These are phyloP conservation scores for Phytophthora melonis DNA, from an alignment of 352 stramenopile genomes.

Conservation along the genomic window DNA sequence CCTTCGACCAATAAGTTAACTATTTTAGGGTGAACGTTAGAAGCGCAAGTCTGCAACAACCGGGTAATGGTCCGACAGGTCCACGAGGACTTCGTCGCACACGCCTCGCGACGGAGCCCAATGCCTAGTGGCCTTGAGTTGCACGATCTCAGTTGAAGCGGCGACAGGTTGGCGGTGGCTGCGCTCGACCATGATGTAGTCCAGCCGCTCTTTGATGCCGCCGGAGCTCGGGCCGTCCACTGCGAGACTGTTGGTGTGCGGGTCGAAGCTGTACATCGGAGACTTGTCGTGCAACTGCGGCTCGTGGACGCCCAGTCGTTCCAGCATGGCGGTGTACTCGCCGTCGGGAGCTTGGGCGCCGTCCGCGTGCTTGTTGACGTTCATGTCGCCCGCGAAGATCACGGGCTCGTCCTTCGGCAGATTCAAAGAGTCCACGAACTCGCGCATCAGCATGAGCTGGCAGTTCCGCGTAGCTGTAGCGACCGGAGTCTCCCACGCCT, in stretches of 20 bases:
- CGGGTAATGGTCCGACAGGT: slow-evolving; percentile 79
- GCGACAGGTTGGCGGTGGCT: slow-evolving; percentile 44
- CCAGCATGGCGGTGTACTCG: slow-evolving; percentile 68
- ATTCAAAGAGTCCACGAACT: slow-evolving; percentile 61
- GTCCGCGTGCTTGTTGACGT: slow-evolving; percentile 59
- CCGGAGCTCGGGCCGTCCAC: slow-evolving; percentile 67
- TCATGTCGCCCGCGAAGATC: slow-evolving; percentile 69
- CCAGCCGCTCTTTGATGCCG: slow-evolving; percentile 62
- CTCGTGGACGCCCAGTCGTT: slow-evolving; percentile 47
- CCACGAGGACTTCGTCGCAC: slow-evolving; percentile 48
- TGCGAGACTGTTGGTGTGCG: slow-evolving; percentile 64
- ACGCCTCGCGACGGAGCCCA: slow-evolving; percentile 37
- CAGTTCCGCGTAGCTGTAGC: slow-evolving; percentile 49
- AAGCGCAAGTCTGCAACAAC: slow-evolving; percentile 68
- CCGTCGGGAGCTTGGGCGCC: slow-evolving; percentile 16
- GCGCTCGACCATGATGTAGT: slow-evolving; percentile 65
- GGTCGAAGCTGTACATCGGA: slow-evolving; percentile 70
- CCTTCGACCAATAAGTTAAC: slow-evolving; percentile 25
- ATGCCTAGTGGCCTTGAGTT: slow-evolving; percentile 60
- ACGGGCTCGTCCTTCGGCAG: slow-evolving; percentile 59
- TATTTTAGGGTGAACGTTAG: slow-evolving; percentile 18
- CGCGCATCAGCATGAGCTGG: slow-evolving; percentile 54
- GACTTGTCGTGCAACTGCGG: slow-evolving; percentile 41
- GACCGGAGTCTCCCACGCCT: slow-evolving; percentile 68
- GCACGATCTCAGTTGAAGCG: slow-evolving; percentile 50